phyloP scores from a whole-genome alignment of 257 asterid genomes.

The Solanum bulbocastanum region DNA sequence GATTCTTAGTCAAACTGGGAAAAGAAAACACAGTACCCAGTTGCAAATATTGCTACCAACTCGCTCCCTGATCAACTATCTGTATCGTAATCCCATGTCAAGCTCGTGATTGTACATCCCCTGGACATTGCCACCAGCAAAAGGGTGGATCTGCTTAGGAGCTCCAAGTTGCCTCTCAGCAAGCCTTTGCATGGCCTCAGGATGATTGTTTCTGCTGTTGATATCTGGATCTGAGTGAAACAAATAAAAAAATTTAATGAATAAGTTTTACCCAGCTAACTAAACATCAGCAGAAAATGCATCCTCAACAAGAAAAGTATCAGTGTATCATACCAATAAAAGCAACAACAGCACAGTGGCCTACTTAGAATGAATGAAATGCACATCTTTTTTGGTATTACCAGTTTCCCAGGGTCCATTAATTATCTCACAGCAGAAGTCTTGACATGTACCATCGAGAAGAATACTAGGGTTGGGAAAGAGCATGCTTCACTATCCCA shows the following conservation, averaged over 20 bases:
- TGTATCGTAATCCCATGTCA: conserved; percentile 48
- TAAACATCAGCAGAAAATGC: not conserved
- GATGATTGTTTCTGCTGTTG: conserved; percentile 31
- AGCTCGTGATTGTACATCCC: conserved; percentile 48
- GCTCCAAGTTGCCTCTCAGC: conserved; percentile 60
- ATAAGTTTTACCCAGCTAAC: not conserved
- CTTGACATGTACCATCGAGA: not conserved
- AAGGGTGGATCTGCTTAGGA: conserved; percentile 51
- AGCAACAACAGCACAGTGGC: not conserved
- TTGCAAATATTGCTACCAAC: conserved; percentile 18
- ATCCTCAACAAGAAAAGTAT: not conserved
- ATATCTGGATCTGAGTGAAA: conserved; percentile 1
- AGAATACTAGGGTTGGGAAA: not conserved
- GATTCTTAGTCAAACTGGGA: not conserved
- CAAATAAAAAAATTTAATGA: not conserved
- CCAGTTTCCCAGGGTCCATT: not conserved
- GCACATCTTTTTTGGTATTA: not conserved
- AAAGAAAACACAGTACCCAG: conserved; percentile 32
- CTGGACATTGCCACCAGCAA: conserved; percentile 33
- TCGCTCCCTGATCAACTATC: conserved; percentile 16
- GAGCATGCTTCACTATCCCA: not conserved
- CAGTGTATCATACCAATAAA: not conserved
- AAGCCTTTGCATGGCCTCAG: conserved; percentile 69
- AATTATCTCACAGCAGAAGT: not conserved
- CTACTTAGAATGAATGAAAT: not conserved